Conservation (phyloP, 1,139 yeast species). For the Suhomyces bokatorum region DNA sequence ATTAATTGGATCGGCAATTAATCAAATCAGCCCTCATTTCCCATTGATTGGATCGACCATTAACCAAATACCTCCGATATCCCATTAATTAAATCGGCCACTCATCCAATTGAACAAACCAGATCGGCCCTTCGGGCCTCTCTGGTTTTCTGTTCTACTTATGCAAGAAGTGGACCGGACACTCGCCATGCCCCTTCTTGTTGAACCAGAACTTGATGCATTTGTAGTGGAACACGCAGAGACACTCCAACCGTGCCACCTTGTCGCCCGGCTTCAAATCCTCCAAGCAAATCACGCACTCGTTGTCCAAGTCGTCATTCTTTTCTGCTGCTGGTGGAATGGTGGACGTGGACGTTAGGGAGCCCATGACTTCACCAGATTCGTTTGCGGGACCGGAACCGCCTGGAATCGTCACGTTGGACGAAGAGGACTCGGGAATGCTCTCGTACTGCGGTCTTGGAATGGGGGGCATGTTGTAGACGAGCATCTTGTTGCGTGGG, state of each 20-base stretch:
- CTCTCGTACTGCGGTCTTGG: slow-evolving; percentile 44
- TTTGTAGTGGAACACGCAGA: slow-evolving; percentile 88
- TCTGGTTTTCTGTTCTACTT: slow-evolving; percentile 16
- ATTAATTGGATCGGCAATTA: no score
- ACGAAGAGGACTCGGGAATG: slow-evolving; percentile 22
- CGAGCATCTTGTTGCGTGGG: slow-evolving; percentile 77
- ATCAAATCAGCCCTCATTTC: no score
- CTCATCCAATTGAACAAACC: no score
- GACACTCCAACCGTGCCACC: slow-evolving; percentile 89
- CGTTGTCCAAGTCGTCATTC: slow-evolving; percentile 48
- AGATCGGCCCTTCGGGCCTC: no score
- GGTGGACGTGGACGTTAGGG: slow-evolving; percentile 28
- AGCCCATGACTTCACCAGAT: slow-evolving; percentile 18
- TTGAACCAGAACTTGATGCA: slow-evolving; percentile 92
- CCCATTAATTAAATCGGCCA: no score
- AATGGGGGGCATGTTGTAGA: slow-evolving; percentile 67
- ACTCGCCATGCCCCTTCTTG: slow-evolving; percentile 79
- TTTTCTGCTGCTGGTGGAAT: slow-evolving; percentile 25
- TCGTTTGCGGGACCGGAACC: background rate
- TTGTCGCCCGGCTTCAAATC: slow-evolving; percentile 82
- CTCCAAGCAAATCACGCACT: slow-evolving; percentile 93
- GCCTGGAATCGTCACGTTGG: slow-evolving; percentile 12
- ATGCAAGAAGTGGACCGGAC: slow-evolving; percentile 71
- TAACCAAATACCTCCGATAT: no score
- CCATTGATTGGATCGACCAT: no score